Evolutionary conservation across 2,329 filamentous ascomycete species (phyloP).

Genomic region (Beauveria asiatica): DNA sequence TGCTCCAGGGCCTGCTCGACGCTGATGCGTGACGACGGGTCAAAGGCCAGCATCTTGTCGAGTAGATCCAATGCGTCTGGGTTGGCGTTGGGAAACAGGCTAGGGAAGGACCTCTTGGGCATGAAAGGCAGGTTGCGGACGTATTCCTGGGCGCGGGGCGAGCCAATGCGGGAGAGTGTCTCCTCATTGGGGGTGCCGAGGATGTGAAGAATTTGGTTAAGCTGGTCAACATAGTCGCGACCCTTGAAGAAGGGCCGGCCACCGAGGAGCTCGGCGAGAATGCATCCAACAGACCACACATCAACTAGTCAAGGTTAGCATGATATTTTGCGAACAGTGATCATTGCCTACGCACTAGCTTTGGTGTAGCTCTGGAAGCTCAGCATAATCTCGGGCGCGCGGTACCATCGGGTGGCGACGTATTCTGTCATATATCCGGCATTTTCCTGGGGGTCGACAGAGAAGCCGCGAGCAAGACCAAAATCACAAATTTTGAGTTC

Average conservation of each 20-base stretch:
- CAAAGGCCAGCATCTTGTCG: constrained; percentile 95
- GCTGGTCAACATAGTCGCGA: constrained; percentile 96
- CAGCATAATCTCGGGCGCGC: constrained; percentile 96
- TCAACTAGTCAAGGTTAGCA: constrained; percentile 57
- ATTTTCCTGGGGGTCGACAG: constrained; percentile 93
- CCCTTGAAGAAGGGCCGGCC: constrained; percentile 99
- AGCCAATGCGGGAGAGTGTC: constrained; percentile 87
- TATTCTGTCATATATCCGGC: constrained; percentile 99
- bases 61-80: constrained; percentile 91
- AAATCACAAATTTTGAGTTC: constrained; percentile 99
- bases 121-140: constrained; percentile 93
- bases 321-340: not conserved
- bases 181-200: constrained; percentile 95
- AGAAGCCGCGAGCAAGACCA: constrained; percentile 91
- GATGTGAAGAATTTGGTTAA: constrained; percentile 98
- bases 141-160: constrained; percentile 93
- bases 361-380: constrained; percentile 99
- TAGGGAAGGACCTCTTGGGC: constrained; percentile 84
- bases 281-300: constrained; percentile 98
- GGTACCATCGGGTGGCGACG: constrained; percentile 92
- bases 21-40: constrained; percentile 84
- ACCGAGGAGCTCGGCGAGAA: constrained; percentile 89
- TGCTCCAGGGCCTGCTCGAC: constrained; percentile 95
- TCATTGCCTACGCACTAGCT: constrained; percentile 67
- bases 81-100: constrained; percentile 89